phyloP scores from a whole-genome alignment of 345 rosid species.

The Gossypium arboreum region DNA sequence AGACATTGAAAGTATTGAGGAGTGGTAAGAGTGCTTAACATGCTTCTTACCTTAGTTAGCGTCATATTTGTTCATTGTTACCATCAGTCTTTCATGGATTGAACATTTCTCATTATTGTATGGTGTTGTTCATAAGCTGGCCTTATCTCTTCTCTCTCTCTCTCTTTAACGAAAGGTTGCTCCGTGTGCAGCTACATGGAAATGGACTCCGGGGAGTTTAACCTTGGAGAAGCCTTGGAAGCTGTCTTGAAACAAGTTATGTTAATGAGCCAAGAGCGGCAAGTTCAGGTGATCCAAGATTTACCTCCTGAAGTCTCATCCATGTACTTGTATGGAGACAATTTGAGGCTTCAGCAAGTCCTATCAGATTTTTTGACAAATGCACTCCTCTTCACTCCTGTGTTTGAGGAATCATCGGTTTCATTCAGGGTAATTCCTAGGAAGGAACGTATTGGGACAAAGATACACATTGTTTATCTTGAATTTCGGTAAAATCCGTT shows the following conservation, averaged over 20 bases:
- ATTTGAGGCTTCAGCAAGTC: slow-evolving; percentile 74
- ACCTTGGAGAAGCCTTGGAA: slow-evolving; percentile 55
- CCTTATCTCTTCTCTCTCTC: neutral
- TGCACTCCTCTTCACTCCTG: slow-evolving; percentile 56
- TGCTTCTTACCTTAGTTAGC: neutral
- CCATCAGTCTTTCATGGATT: neutral
- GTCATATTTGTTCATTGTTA: neutral
- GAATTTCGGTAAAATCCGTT: slow-evolving; percentile 55
- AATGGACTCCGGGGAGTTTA: slow-evolving; percentile 45
- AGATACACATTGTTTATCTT: slow-evolving; percentile 57
- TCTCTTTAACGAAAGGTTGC: neutral
- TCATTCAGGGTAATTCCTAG: slow-evolving; percentile 41
- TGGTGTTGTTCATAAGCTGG: neutral
- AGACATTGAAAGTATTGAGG: slow-evolving; percentile 67
- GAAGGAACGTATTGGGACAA: slow-evolving; percentile 55
- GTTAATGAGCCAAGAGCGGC: slow-evolving; percentile 49
- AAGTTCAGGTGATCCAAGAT: slow-evolving; percentile 47
- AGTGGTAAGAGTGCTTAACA: slow-evolving; percentile 42
- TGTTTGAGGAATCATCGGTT: slow-evolving; percentile 46
- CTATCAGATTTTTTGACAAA: slow-evolving; percentile 60
- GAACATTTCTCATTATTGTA: slow-evolving; percentile 6
- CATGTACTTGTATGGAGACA: slow-evolving; percentile 64
- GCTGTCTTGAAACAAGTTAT: slow-evolving; percentile 62
- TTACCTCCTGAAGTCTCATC: slow-evolving; percentile 47
- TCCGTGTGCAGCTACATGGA: slow-evolving; percentile 49